Evolutionary conservation across 805 yeast species (phyloP).

Genomic region (Ogataea corticis): DNA sequence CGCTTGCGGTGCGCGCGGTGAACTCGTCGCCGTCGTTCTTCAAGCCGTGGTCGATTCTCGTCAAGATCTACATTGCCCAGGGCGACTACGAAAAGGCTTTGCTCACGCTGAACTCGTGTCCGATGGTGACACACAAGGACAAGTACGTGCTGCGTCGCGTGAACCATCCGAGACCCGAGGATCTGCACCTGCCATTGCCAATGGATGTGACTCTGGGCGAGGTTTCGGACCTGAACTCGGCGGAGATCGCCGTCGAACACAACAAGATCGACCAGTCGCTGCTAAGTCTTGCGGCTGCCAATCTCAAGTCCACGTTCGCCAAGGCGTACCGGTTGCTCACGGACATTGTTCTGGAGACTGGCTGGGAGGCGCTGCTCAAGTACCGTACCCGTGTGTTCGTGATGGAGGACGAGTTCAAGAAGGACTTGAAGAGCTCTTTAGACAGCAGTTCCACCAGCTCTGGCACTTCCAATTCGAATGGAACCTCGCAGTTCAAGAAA

Average conservation of each 20-base stretch:
- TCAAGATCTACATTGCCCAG: constrained; percentile 59
- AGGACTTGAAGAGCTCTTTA: constrained; percentile 24
- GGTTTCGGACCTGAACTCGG: constrained; percentile 66
- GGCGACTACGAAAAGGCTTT: constrained; percentile 73
- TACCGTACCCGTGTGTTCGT: constrained; percentile 65
- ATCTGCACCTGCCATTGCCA: constrained; percentile 75
- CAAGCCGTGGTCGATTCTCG: constrained; percentile 69
- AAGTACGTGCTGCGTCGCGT: constrained; percentile 61
- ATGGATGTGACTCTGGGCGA: constrained; percentile 69
- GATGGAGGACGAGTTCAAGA: constrained; percentile 64
- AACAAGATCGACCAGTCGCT: constrained; percentile 61
- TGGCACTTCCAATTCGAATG: constrained; percentile 10
- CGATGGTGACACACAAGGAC: constrained; percentile 76
- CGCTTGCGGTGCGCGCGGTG: constrained; percentile 62
- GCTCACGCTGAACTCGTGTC: constrained; percentile 73
- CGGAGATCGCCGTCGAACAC: constrained; percentile 66
- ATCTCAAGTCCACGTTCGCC: constrained; percentile 58
- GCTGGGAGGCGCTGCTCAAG: constrained; percentile 69
- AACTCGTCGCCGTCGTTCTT: constrained; percentile 75
- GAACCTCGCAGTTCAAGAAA: constrained; percentile 49
- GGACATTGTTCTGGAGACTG: constrained; percentile 62
- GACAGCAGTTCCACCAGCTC: constrained; percentile 15
- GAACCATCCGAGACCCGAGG: constrained; percentile 50
- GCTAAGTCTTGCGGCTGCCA: constrained; percentile 66
- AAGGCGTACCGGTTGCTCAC: constrained; percentile 62